phyloP scores from a whole-genome alignment of 2,329 filamentous ascomycete genomes.

The Hirsutella rhossiliensis region DNA sequence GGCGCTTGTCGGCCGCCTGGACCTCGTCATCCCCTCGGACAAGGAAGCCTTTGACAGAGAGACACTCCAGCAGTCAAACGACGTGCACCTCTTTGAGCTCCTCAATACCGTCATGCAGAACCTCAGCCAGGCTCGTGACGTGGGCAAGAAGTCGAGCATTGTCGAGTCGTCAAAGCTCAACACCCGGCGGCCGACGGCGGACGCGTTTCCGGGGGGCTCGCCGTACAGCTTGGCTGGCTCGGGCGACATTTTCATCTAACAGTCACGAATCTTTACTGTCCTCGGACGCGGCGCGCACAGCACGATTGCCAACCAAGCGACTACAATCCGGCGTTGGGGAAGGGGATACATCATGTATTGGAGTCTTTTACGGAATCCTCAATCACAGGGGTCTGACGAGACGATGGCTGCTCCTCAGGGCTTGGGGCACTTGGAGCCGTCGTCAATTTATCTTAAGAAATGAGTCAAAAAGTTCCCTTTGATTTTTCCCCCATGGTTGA shows the following conservation, averaged over 20 bases:
- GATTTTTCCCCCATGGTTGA: too few relatives aligned
- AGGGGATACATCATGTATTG: too few relatives aligned
- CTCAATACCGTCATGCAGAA: conserved; percentile 65
- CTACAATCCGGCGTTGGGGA: too few relatives aligned
- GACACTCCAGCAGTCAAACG: conserved; percentile 66
- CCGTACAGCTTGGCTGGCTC: conserved; percentile 14
- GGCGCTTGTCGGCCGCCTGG: conserved; percentile 71
- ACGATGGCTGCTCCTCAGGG: too few relatives aligned
- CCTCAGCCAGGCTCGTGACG: conserved; percentile 55
- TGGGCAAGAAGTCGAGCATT: conserved; percentile 61
- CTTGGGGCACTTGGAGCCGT: too few relatives aligned
- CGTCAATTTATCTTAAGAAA: too few relatives aligned
- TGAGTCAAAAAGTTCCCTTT: too few relatives aligned
- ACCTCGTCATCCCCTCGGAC: conserved; percentile 65
- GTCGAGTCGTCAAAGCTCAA: conserved; percentile 31
- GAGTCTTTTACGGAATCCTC: too few relatives aligned
- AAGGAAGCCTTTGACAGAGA: conserved; percentile 55
- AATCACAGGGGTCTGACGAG: too few relatives aligned
- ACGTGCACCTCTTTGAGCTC: conserved; percentile 68
- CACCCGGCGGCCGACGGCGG: conserved; percentile 7
- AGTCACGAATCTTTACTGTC: neutral
- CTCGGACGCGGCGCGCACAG: neutral
- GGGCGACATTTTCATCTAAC: conserved; percentile 19
- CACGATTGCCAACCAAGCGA: too few relatives aligned
- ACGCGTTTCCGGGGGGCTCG: conserved; percentile 11